Evolutionary conservation across 139 green algal species (phyloP).

Genomic region (Chlorella vulgaris): DNA sequence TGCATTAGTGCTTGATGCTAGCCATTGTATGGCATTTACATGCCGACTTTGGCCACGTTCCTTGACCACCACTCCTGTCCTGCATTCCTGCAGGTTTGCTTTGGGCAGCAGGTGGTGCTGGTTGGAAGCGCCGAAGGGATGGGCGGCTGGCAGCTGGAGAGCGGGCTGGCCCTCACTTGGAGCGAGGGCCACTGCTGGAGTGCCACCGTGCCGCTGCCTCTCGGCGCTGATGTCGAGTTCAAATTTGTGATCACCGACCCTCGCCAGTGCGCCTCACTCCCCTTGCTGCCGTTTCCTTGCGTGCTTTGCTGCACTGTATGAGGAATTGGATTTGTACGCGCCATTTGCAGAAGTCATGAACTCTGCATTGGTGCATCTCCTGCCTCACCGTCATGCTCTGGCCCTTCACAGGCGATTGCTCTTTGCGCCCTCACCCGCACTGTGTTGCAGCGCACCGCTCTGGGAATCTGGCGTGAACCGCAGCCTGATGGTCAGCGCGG

Average conservation of each 20-base stretch:
- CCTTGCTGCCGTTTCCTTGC: not conserved
- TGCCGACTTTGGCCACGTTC: not conserved
- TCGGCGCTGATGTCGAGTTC: not conserved
- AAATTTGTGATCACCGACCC: slow-evolving; percentile 12
- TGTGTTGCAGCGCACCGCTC: too few relatives aligned
- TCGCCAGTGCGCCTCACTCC: not conserved
- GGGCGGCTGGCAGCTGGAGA: not conserved
- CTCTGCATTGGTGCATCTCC: too few relatives aligned
- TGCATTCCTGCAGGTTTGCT: not conserved
- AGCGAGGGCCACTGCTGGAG: slow-evolving; percentile 4
- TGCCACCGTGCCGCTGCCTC: slow-evolving; percentile 11
- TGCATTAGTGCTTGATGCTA: too few relatives aligned
- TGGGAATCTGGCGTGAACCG: too few relatives aligned
- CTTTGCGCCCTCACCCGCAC: too few relatives aligned
- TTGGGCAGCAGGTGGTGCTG: slow-evolving; percentile 23
- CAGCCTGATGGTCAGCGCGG: too few relatives aligned
- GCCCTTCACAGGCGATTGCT: too few relatives aligned
- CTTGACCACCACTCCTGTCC: not conserved
- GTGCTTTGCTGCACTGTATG: not conserved
- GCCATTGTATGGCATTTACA: too few relatives aligned
- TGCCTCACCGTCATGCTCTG: too few relatives aligned
- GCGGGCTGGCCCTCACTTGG: not conserved
- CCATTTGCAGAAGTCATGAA: too few relatives aligned
- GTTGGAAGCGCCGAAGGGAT: not conserved
- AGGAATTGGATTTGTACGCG: too few relatives aligned